Conservation (phyloP, 2,329 filamentous ascomycete species). For the Aulographum hederae region DNA sequence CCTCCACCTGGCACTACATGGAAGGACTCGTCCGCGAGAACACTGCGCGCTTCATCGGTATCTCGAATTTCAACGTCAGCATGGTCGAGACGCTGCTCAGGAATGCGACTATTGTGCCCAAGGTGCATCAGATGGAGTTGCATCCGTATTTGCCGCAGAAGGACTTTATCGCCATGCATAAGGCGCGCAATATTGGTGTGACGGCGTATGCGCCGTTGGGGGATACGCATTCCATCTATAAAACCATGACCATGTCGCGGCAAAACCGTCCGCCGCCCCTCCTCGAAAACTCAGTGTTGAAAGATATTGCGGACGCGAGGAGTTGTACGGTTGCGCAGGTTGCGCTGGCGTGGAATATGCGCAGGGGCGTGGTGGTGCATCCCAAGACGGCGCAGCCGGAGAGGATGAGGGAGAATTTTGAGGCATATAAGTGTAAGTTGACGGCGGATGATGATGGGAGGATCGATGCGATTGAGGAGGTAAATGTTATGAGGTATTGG, state of each 20-base stretch:
- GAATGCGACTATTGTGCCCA: slow-evolving; percentile 2
- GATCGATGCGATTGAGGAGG: slow-evolving; percentile 37
- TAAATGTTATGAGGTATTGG: too few species aligned
- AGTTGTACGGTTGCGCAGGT: slow-evolving; percentile 3
- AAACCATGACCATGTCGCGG: not conserved
- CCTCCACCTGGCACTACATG: slow-evolving; percentile 35
- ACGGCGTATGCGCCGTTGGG: slow-evolving; percentile 3
- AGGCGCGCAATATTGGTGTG: slow-evolving; percentile 1
- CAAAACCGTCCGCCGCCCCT: too few species aligned
- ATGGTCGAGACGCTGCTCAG: slow-evolving; percentile 1
- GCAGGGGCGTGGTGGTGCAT: not conserved
- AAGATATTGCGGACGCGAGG: not conserved
- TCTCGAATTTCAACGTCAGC: slow-evolving; percentile 3
- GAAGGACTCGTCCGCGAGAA: slow-evolving; percentile 1
- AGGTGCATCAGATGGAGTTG: slow-evolving; percentile 1
- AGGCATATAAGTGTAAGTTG: slow-evolving; percentile 11
- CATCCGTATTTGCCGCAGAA: slow-evolving; percentile 2
- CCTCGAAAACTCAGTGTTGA: not conserved
- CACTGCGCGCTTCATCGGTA: slow-evolving; percentile 1
- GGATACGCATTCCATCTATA: slow-evolving; percentile 1
- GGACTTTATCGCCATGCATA: not conserved
- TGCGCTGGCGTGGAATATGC: slow-evolving; percentile 3
- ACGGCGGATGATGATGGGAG: slow-evolving; percentile 32
- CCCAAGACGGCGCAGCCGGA: slow-evolving; percentile 12
- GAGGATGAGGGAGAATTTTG: slow-evolving; percentile 13